Conservation (phyloP, 2,329 filamentous ascomycete genomes). For the Clonostachys byssicola region DNA sequence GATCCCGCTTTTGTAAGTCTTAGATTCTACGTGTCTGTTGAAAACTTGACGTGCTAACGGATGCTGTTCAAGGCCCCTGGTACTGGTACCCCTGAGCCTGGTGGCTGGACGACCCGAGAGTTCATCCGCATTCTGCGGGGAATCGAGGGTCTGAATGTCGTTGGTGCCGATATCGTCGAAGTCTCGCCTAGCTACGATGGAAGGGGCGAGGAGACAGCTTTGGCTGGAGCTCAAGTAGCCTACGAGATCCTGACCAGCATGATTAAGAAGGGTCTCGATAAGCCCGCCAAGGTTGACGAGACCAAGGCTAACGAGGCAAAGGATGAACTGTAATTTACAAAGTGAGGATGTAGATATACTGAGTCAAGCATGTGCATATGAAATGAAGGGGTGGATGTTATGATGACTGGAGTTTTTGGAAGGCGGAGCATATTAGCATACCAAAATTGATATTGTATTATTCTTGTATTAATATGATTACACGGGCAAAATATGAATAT, state of each 20-base stretch:
- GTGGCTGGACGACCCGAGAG: constrained; percentile 72
- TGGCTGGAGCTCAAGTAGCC: constrained; percentile 79
- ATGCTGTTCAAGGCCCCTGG: constrained; percentile 43
- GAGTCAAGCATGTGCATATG: no score
- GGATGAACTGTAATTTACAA: constrained; percentile 2
- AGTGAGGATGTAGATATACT: no score
- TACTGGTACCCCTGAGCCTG: constrained; percentile 72
- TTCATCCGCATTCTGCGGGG: constrained; percentile 68
- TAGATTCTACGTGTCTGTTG: no score
- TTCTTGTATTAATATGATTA: no score
- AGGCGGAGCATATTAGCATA: no score
- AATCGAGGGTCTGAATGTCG: constrained; percentile 63
- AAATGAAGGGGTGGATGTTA: no score
- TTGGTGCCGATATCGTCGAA: constrained; percentile 70
- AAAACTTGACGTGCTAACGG: not conserved
- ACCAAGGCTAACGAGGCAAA: not conserved
- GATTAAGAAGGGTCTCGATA: constrained; percentile 39
- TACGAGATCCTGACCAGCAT: constrained; percentile 79
- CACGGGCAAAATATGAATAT: no score
- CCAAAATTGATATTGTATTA: no score
- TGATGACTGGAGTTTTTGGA: no score
- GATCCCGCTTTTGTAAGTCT: constrained; percentile 22
- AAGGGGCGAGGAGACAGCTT: constrained; percentile 71
- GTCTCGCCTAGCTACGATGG: constrained; percentile 82
- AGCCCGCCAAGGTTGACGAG: constrained; percentile 18